Evolutionary conservation across 2,329 filamentous ascomycete genomes (phyloP), one percentile per base, ranked within the genome.

Genomic region (Botrytis elliptica): DNA sequence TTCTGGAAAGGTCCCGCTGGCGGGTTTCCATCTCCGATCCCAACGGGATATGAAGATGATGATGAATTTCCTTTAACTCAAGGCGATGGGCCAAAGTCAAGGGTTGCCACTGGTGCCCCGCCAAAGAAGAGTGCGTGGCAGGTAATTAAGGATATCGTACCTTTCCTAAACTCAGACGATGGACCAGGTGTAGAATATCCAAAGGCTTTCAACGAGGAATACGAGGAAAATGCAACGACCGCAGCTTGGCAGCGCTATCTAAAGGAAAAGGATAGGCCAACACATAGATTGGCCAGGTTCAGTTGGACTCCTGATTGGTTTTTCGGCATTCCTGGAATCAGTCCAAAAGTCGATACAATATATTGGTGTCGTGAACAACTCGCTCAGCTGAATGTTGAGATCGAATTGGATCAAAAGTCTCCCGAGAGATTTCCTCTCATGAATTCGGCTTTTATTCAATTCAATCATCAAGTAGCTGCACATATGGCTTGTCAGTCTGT

Each of bases 401-500:
- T 99, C 71, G 95, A 98, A 78, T 85, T 91, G 63, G 96, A 98
- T 77, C 96, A 99, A 81, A 88, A 91, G 71, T 87, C 96, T 67
- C 92, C 93, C 0, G 95, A 98, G 77, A 90, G 91, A 7, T 98
- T 94, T 76, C 95, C 95, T 0, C 84, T 95, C 65, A 97, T 98
- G 94, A 97, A 93, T 79, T 97, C 95, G 0, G 96, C 96, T 0
- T 99, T 99, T 78, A 94, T 99, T 75, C 96, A 99, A 81, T 99
- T 99, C 86, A 97, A 99, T 80, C 92, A 98, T 80, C 96, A 99
- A 81, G 93, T 98, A 2, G 95, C 95, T 9, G 96, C 96, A 0
- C 96, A 99, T 80, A 98, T 99, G 96, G 96, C 95, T 74, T 98
- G 94, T 81, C 96, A 99, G 81, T 91, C 93, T 66, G 87, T 97